phyloP scores from a whole-genome alignment of 1,139 yeast species.

The Taiozyma sp. region DNA sequence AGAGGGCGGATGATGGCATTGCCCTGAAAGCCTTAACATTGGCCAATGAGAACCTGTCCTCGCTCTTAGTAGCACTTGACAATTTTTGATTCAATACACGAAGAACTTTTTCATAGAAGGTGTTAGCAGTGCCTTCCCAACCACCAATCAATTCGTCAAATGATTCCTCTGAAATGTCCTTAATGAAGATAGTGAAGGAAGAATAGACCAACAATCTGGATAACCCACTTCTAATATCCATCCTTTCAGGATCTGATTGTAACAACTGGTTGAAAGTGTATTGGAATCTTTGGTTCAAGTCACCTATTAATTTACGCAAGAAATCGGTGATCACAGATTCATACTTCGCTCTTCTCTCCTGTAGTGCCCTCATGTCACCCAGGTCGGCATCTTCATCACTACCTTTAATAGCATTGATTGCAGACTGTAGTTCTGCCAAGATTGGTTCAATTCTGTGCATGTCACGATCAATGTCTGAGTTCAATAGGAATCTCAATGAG shows the following conservation, averaged over 20 bases:
- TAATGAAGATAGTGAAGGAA: constrained; percentile 63
- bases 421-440: constrained; percentile 56
- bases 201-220: constrained; percentile 48
- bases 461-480: constrained; percentile 46
- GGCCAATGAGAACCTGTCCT: constrained; percentile 18
- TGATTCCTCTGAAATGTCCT: constrained; percentile 44
- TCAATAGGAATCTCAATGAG: constrained; percentile 45
- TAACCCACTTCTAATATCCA: constrained; percentile 25
- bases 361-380: constrained; percentile 69
- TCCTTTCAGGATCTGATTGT: constrained; percentile 27
- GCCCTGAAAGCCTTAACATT: constrained; percentile 10
- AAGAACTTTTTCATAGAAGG: constrained; percentile 8
- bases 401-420: constrained; percentile 57
- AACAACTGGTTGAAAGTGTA: constrained; percentile 32
- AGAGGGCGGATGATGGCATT: neutral
- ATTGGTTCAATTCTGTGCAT: constrained; percentile 51
- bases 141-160: constrained; percentile 35
- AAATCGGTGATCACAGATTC: constrained; percentile 55
- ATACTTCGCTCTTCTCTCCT: constrained; percentile 60
- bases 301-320: constrained; percentile 42
- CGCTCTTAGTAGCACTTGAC: constrained; percentile 3
- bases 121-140: constrained; percentile 22
- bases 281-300: constrained; percentile 41
- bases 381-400: constrained; percentile 41
- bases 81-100: constrained; percentile 17